phyloP scores from a whole-genome alignment of 179 eudicot species.

The Silene noctiflora region DNA sequence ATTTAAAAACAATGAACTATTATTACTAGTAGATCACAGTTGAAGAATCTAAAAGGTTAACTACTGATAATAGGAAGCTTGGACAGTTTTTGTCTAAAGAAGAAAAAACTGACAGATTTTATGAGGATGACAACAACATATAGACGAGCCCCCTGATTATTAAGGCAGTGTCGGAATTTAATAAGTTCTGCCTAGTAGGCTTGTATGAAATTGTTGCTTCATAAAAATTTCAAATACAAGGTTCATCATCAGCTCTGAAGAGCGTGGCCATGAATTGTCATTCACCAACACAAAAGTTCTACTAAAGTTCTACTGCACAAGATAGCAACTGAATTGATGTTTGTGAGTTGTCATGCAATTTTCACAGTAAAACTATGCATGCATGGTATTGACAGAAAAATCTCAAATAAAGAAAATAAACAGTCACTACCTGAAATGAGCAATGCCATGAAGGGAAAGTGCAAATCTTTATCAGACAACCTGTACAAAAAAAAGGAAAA shows the following conservation, averaged over 20 bases:
- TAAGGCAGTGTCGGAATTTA: not conserved
- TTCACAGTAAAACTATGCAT: not conserved
- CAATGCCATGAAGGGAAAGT: conserved; percentile 84
- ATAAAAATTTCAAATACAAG: not conserved
- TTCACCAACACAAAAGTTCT: not conserved
- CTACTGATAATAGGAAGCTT: not conserved
- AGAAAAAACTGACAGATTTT: not conserved
- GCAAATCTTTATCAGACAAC: conserved; percentile 56
- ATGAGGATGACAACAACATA: not conserved
- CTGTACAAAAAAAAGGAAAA: conserved; percentile 36
- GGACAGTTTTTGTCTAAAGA: not conserved
- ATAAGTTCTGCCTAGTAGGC: not conserved
- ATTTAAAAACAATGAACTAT: not conserved
- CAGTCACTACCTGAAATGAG: conserved; percentile 77
- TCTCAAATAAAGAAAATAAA: not conserved
- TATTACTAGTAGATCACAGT: not conserved
- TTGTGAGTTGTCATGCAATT: not conserved
- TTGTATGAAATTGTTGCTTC: not conserved
- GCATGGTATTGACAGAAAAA: conserved; percentile 2
- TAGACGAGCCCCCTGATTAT: not conserved
- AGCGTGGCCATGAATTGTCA: not conserved
- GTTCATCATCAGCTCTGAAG: not conserved
- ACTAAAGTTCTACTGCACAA: not conserved
- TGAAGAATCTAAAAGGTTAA: not conserved
- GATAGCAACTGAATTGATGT: not conserved